Conservation (phyloP, 768 basidiomycete species). For the Tricholomella constricta region DNA sequence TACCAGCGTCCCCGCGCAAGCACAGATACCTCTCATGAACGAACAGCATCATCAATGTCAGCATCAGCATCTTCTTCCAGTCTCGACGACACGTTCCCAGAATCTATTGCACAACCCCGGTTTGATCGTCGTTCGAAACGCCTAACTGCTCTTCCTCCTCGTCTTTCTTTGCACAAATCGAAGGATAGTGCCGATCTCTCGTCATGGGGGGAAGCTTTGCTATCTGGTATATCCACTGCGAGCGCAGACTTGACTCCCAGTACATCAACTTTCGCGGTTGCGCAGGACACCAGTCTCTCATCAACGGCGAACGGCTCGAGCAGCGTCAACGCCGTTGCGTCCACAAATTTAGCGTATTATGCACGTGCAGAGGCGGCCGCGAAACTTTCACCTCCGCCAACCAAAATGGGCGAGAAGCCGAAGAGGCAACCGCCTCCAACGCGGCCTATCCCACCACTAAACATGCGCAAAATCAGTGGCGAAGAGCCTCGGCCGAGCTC, state of each 20-base stretch:
- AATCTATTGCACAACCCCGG: not conserved
- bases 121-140: slow-evolving; percentile 21
- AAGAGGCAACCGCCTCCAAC: slow-evolving; percentile 12
- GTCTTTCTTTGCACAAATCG: slow-evolving; percentile 53
- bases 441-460: slow-evolving; percentile 29
- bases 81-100: slow-evolving; percentile 1
- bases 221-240: slow-evolving; percentile 49
- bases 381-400: slow-evolving; percentile 3
- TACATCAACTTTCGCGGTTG: slow-evolving; percentile 14
- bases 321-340: not conserved
- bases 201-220: slow-evolving; percentile 55
- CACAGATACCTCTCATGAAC: slow-evolving; percentile 1
- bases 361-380: slow-evolving; percentile 1
- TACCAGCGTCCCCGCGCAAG: slow-evolving; percentile 4
- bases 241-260: slow-evolving; percentile 10
- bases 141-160: slow-evolving; percentile 45
- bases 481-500: slow-evolving; percentile 20
- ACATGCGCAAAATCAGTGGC: slow-evolving; percentile 19
- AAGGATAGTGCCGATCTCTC: slow-evolving; percentile 47
- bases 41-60: not conserved
- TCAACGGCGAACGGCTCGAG: not conserved
- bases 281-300: slow-evolving; percentile 14
- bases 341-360: slow-evolving; percentile 4
- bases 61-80: slow-evolving; percentile 1
- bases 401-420: not conserved